Evolutionary conservation across 352 stramenopile species (phyloP), one percentile per base, ranked within the genome.

Genomic region (Aphanomyces cochlioides): DNA sequence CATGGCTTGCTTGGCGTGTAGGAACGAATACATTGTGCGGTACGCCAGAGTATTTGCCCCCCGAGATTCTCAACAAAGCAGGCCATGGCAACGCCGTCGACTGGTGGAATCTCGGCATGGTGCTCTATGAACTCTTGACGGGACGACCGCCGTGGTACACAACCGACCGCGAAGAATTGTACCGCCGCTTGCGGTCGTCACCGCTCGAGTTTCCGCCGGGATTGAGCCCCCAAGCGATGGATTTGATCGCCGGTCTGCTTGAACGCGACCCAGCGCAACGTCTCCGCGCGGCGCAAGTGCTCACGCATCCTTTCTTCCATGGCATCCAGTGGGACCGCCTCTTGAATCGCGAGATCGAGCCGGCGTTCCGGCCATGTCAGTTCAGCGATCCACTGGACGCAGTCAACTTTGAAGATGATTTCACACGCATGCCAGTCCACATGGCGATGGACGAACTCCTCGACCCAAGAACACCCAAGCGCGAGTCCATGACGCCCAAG

Each of bases 191-290:
- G 17, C 82, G 84, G 47, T 78, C 82, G 61, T 84, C 84, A 2
- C 74, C 85, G 41, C 79, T 93, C 28, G 81, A 90, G 66, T 93
- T 93, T 69, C 85, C 85, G 1, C 79, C 88, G 21, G 84, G 84
- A 10, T 75, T 93, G 37, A 81, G 76, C 28, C 74, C 69, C 12
- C 78, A 90, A 40, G 83, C 86, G 5, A 92, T 92, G 82, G 82
- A 90, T 56, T 69, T 93, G 2, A 92, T 93, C 69, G 81, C 89
- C 56, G 86, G 86, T 3, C 73, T 99, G 40, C 82, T 99, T 1
- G 92, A 86, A 43, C 95, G 97, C 66, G 88, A 98, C 58, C 92
- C 95, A 60, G 82, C 86, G 37, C 89, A 91, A 76, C 88, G 97
- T 8, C 81, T 99, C 13, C 96, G 97, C 21, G 83, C 86, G 38